Base-by-base conservation (phyloP, 148 eudicot genomes). In the Dianthus caryophyllus region DNA sequence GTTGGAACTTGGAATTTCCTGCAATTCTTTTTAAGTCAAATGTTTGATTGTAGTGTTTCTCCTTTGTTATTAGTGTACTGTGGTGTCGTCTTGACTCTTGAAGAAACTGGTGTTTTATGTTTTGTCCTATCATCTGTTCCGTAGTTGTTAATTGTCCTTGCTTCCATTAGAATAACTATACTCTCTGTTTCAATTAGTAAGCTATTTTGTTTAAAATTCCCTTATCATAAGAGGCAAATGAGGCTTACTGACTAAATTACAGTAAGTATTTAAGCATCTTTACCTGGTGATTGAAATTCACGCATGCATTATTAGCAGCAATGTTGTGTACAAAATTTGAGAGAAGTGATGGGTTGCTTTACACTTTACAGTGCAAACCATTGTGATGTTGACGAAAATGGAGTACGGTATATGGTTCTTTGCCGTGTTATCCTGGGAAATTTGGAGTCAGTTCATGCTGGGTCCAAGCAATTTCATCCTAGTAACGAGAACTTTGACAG, bases 401-500 rank as follows among this genome's bases (percentile, higher is more conserved):
- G 91, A 21, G 69, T 82, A 63, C 86, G 76, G 52, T 76, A 81
- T 73, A 81, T 90, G 93, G 81, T 87, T 46, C 78, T 90, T 22
- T 90, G 99, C 66, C 96, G 94, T 61, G 99, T 95, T 54, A 84
- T 88, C 78, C 70, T 90, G 96, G 99, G 97, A 77, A 90, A 85
- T 51, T 85, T 87, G 89, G 99, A 95, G 85, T 77, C 80, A 75
- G 82, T 95, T 75, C 71, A 71, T 65, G 79, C 76, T 74, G 97
- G 88, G 73, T 86, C 93, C 51, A 85, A 85, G 79, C 97, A 88
- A 79, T 83, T 77, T 73, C 87, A 86, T 82, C 99, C 96, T 55
- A 88, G 91, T 73, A 77, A 81, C 58, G 94, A 88, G 83, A 79
- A 65, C 61, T 95, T 82, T 69, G 97, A 95, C 78, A 90, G 85